These are phyloP conservation scores for Hypoxylon sp. DNA, from an alignment of 2,329 filamentous ascomycete genomes.

Conservation along the genomic window DNA sequence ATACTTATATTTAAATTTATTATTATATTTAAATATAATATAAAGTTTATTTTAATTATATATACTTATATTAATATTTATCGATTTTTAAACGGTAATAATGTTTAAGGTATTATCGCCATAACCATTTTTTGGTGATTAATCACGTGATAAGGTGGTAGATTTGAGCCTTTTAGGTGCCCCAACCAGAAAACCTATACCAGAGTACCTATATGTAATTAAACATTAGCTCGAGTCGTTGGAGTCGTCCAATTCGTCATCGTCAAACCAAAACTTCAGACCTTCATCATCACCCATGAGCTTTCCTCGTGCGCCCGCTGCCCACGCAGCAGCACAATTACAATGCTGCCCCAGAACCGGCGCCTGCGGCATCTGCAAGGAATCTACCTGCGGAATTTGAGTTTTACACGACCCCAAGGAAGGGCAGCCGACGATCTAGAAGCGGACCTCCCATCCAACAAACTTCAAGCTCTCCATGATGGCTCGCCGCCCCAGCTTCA, in stretches of 20 bases:
- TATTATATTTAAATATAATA: too few species aligned
- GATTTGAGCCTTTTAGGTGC: too few species aligned
- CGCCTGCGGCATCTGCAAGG: slow-evolving; percentile 89
- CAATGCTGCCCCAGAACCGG: slow-evolving; percentile 80
- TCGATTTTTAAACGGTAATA: too few species aligned
- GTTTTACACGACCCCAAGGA: slow-evolving; percentile 71
- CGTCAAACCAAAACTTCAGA: slow-evolving; percentile 18
- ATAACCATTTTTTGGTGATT: too few species aligned
- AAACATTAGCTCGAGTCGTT: slow-evolving; percentile 7
- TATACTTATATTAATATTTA: too few species aligned
- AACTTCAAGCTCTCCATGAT: slow-evolving; percentile 69
- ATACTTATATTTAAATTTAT: too few species aligned
- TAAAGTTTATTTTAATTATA: too few species aligned
- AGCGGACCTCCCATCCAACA: slow-evolving; percentile 78
- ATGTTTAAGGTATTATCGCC: too few species aligned
- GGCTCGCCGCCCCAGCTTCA: slow-evolving; percentile 63
- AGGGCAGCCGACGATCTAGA: slow-evolving; percentile 85
- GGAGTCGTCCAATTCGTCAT: slow-evolving; percentile 34
- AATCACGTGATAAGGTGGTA: too few species aligned
- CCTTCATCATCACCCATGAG: slow-evolving; percentile 36
- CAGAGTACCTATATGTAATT: slow-evolving; percentile 18
- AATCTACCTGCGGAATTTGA: slow-evolving; percentile 88
- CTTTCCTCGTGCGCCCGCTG: slow-evolving; percentile 49
- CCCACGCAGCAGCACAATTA: slow-evolving; percentile 52
- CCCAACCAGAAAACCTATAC: too few species aligned